These are phyloP conservation scores for Lactifluus rugatus DNA, from an alignment of 768 basidiomycete species.

Conservation along the genomic window DNA sequence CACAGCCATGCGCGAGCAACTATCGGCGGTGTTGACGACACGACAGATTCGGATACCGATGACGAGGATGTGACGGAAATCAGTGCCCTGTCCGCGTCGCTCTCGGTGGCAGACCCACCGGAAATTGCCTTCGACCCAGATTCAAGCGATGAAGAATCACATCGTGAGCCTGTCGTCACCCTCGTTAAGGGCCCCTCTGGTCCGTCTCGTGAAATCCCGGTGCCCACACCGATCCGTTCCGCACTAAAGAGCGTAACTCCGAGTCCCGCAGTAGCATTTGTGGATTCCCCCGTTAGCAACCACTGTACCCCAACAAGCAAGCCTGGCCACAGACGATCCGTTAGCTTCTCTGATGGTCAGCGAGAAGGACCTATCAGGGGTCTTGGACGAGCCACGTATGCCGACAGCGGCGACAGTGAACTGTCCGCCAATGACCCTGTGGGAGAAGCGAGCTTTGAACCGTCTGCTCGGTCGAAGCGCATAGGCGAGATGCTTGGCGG, in stretches of 20 bases:
- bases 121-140: conserved; percentile 11
- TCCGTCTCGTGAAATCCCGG: conserved; percentile 17
- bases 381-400: conserved; percentile 33
- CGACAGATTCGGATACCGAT: conserved; percentile 35
- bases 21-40: conserved; percentile 25
- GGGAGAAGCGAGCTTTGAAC: conserved; percentile 29
- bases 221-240: conserved; percentile 31
- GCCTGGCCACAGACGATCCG: conserved; percentile 60
- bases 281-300: conserved; percentile 38
- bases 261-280: conserved; percentile 51
- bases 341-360: conserved; percentile 95
- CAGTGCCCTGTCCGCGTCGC: conserved; percentile 18
- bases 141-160: conserved; percentile 13
- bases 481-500: conserved; percentile 74
- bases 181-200: conserved; percentile 6
- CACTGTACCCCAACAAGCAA: conserved; percentile 47
- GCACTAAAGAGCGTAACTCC: conserved; percentile 35
- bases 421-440: conserved; percentile 16
- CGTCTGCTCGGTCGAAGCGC: conserved; percentile 65
- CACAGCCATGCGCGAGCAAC: conserved; percentile 30
- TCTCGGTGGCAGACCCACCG: conserved; percentile 15
- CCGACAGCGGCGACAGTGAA: conserved; percentile 28
- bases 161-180: conserved; percentile 12
- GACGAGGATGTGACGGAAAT: conserved; percentile 21
- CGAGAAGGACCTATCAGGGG: conserved; percentile 81